A percentile compares a stretch with the other conserved stretches of the same genome.
Conservation (phyloP, 768 basidiomycete genomes). For the Boletus reticuloceps region DNA sequence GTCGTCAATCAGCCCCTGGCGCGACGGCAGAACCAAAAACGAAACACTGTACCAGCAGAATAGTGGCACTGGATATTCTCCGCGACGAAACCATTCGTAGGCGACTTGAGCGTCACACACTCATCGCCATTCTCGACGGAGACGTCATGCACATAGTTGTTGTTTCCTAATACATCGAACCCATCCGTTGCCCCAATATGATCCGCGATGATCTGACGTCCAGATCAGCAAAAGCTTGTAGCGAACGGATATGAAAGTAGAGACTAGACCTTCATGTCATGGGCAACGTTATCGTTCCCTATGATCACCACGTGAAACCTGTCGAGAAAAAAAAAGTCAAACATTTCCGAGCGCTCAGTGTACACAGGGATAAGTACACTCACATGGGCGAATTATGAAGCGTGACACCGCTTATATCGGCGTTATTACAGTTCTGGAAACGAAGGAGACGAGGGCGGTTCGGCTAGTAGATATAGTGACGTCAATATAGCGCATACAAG, state of each 20-base stretch:
- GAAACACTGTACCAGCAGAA: conserved; percentile 2
- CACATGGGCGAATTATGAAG: conserved; percentile 10
- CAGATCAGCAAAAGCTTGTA: not conserved
- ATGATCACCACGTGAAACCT: conserved; percentile 14
- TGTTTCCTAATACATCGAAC: conserved; percentile 25
- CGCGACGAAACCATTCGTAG: conserved; percentile 20
- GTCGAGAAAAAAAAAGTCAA: not conserved
- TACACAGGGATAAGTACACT: not conserved
- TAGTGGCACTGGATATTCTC: conserved; percentile 12
- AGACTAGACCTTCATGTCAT: conserved; percentile 7
- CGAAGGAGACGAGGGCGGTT: conserved; percentile 4
- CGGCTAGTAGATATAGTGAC: not conserved
- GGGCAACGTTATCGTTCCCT: conserved; percentile 5
- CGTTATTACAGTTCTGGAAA: conserved; percentile 4
- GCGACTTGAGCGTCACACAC: conserved; percentile 34
- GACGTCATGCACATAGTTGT: conserved; percentile 34
- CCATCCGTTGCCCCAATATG: conserved; percentile 12
- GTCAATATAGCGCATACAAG: not conserved
- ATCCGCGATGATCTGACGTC: conserved; percentile 4
- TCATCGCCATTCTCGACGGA: conserved; percentile 33
- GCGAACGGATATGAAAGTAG: not conserved
- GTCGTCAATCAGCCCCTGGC: not conserved
- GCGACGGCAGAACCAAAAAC: not conserved
- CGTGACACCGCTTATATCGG: conserved; percentile 14
- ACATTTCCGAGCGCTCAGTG: not conserved